Conservation (phyloP, 345 rosid genomes). For the Excoecaria agallocha region DNA sequence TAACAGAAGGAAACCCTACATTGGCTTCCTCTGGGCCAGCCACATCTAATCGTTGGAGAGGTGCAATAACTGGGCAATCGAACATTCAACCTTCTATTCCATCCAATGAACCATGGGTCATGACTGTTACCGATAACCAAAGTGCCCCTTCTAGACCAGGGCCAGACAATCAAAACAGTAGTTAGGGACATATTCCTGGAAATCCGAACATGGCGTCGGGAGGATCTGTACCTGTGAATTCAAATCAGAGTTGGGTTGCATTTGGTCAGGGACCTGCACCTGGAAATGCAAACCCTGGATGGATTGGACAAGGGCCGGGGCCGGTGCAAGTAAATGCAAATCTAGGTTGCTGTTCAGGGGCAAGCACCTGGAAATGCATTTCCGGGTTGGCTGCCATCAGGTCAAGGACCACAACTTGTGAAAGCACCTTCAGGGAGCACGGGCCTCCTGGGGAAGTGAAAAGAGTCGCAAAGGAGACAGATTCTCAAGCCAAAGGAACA, state of each 20-base stretch:
- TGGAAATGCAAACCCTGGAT: constrained; percentile 45
- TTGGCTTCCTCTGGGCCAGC: constrained; percentile 39
- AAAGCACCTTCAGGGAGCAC: constrained; percentile 42
- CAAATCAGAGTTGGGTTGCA: constrained; percentile 50
- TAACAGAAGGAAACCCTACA: constrained; percentile 33
- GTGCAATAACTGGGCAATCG: constrained; percentile 41
- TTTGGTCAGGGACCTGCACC: constrained; percentile 47
- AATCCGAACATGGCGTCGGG: constrained; percentile 65
- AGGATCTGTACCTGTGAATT: constrained; percentile 49
- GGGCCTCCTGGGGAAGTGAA: constrained; percentile 49
- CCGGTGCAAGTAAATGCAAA: constrained; percentile 50
- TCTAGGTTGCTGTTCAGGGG: constrained; percentile 50
- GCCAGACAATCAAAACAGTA: constrained; percentile 44
- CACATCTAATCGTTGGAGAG: constrained; percentile 66
- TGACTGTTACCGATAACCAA: constrained; percentile 38
- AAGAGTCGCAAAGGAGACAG: constrained; percentile 58
- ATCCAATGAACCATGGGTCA: constrained; percentile 50
- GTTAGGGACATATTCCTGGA: constrained; percentile 56
- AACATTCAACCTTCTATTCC: constrained; percentile 38
- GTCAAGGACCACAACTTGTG: constrained; percentile 43
- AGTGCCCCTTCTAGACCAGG: constrained; percentile 36
- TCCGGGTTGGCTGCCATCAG: constrained; percentile 51
- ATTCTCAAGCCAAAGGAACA: constrained; percentile 39
- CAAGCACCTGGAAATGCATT: constrained; percentile 37
- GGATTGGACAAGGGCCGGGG: constrained; percentile 53